phyloP scores from a whole-genome alignment of 495 filamentous ascomycete species.

The Durotheca rogersii region DNA sequence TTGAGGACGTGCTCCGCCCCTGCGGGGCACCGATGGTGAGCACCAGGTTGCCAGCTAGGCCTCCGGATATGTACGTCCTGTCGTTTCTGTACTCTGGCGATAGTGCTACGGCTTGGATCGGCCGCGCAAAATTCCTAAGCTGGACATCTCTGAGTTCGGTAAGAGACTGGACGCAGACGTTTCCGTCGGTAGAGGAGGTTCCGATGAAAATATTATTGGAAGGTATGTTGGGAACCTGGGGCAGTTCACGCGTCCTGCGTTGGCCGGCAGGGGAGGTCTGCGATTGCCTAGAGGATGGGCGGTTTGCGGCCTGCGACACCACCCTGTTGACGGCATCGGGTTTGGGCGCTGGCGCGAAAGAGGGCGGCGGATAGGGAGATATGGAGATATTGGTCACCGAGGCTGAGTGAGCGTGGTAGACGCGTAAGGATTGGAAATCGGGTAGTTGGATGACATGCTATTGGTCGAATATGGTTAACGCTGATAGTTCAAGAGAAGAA shows the following conservation, averaged over 20 bases:
- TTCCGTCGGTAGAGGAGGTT: slow-evolving; percentile 91
- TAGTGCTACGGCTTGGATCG: slow-evolving; percentile 83
- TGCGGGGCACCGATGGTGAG: slow-evolving; percentile 79
- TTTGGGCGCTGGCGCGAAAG: slow-evolving; percentile 54
- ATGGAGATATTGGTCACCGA: slow-evolving; percentile 87
- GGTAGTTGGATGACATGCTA: slow-evolving; percentile 87
- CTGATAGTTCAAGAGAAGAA: background rate
- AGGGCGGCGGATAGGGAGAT: slow-evolving; percentile 81
- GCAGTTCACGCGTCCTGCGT: slow-evolving; percentile 49
- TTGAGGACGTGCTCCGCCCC: slow-evolving; percentile 78
- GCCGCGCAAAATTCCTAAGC: slow-evolving; percentile 88
- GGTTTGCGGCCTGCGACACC: slow-evolving; percentile 45
- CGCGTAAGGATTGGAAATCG: slow-evolving; percentile 70
- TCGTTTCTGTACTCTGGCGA: slow-evolving; percentile 92
- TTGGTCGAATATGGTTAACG: slow-evolving; percentile 6
- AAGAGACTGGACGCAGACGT: slow-evolving; percentile 84
- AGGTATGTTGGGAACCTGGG: slow-evolving; percentile 62
- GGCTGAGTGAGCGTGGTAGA: slow-evolving; percentile 88
- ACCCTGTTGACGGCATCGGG: slow-evolving; percentile 52
- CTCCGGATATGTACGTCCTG: slow-evolving; percentile 83
- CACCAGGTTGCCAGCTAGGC: slow-evolving; percentile 83
- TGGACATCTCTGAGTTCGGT: slow-evolving; percentile 74
- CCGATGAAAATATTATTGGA: slow-evolving; percentile 90
- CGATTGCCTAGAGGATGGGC: slow-evolving; percentile 50
- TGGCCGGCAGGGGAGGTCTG: slow-evolving; percentile 53